phyloP scores from a whole-genome alignment of 2,329 filamentous ascomycete species.

The Monilinia fructicola region DNA sequence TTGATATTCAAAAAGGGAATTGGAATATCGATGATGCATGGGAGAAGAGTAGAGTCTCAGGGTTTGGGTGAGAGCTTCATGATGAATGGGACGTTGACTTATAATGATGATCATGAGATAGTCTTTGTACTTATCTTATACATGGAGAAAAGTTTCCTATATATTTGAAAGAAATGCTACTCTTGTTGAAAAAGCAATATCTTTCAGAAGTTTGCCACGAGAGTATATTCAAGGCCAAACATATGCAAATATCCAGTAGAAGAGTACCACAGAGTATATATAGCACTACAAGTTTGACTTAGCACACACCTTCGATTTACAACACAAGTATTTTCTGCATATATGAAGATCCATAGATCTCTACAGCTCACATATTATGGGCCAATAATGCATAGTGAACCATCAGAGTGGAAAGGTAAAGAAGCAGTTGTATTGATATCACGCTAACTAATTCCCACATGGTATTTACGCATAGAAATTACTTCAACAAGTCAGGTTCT shows the following conservation, averaged over 20 bases:
- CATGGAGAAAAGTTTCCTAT: not conserved
- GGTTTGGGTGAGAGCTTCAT: not conserved
- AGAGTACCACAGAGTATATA: not conserved
- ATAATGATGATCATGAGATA: too few species aligned
- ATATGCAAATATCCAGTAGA: not conserved
- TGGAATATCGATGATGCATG: not conserved
- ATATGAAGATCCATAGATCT: not conserved
- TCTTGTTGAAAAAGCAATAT: not conserved
- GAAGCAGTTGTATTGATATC: not conserved
- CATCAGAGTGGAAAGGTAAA: not conserved
- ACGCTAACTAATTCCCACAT: not conserved
- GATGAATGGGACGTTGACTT: not conserved
- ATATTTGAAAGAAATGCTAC: not conserved
- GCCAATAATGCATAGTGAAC: not conserved
- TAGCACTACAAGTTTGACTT: not conserved
- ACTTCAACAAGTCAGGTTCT: not conserved
- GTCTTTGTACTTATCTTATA: not conserved
- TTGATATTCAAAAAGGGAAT: not conserved
- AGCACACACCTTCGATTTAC: not conserved
- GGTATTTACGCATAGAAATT: not conserved
- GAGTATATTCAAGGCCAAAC: not conserved
- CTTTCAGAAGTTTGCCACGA: not conserved
- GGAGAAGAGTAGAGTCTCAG: not conserved
- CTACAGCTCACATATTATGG: too few species aligned
- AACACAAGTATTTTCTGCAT: fast-evolving